Percentiles rank a stretch among this genome's conserved stretches.
Evolutionary conservation across 768 basidiomycete genomes (phyloP).

Genomic region (Suillus subluteus): DNA sequence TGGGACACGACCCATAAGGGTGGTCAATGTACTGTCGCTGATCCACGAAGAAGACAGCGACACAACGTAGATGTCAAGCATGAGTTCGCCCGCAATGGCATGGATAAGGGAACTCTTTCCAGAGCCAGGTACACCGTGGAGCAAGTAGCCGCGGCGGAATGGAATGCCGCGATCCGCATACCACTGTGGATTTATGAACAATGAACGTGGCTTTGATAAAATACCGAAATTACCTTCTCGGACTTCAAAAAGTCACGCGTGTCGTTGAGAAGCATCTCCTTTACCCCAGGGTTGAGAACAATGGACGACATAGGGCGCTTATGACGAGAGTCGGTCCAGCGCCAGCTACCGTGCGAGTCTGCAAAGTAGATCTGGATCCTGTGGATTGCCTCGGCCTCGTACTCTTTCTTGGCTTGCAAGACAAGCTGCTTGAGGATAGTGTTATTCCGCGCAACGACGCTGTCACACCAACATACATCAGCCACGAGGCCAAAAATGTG

Average conservation of each 20-base stretch:
- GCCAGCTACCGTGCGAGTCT: constrained; percentile 86
- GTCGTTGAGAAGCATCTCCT: constrained; percentile 85
- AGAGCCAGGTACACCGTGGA: constrained; percentile 84
- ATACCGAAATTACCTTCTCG: constrained; percentile 62
- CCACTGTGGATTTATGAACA: constrained; percentile 53
- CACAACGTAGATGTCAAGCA: constrained; percentile 91
- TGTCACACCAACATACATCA: constrained; percentile 33
- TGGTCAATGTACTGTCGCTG: constrained; percentile 82
- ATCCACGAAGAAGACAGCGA: constrained; percentile 88
- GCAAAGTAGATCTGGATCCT: constrained; percentile 91
- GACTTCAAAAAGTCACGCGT: constrained; percentile 82
- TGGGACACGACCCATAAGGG: constrained; percentile 86
- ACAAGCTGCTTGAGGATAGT: constrained; percentile 87
- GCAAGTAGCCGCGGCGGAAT: constrained; percentile 85
- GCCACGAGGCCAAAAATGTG: constrained; percentile 8
- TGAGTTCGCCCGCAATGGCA: constrained; percentile 84
- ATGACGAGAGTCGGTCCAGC: constrained; percentile 85
- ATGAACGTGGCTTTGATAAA: constrained; percentile 9
- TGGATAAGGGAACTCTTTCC: constrained; percentile 89
- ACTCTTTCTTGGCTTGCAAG: constrained; percentile 86
- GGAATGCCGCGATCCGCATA: constrained; percentile 93
- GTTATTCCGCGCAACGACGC: constrained; percentile 84
- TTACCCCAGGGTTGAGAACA: constrained; percentile 85
- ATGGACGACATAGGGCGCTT: constrained; percentile 89
- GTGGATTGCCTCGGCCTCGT: constrained; percentile 85